Conservation (phyloP, 768 basidiomycete genomes). For the Boletellus ananas region DNA sequence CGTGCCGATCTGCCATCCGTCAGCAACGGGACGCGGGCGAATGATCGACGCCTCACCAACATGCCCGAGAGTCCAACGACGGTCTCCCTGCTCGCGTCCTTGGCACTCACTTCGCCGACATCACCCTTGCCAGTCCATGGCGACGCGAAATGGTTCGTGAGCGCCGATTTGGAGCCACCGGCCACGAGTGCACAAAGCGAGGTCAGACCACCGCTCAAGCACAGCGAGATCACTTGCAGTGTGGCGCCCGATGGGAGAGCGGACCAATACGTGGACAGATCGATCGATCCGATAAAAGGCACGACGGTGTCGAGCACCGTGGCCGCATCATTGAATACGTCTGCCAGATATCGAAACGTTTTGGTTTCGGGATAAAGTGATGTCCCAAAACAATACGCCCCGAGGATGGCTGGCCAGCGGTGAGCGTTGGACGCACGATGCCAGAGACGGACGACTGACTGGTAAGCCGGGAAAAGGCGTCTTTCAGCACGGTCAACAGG, state of each 20-base stretch:
- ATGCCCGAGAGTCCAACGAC: conserved; percentile 64
- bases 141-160: conserved; percentile 63
- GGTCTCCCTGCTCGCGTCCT: conserved; percentile 70
- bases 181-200: conserved; percentile 62
- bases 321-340: conserved; percentile 60
- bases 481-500: conserved; percentile 62
- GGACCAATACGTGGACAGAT: conserved; percentile 33
- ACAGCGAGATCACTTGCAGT: conserved; percentile 47
- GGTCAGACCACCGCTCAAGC: conserved; percentile 54
- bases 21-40: neutral
- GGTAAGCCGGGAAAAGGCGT: conserved; percentile 57
- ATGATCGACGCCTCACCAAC: conserved; percentile 44
- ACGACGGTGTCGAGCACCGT: conserved; percentile 59
- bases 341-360: conserved; percentile 62
- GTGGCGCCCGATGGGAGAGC: conserved; percentile 25
- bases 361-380: conserved; percentile 69
- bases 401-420: conserved; percentile 50
- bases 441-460: conserved; percentile 38
- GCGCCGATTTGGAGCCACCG: conserved; percentile 66
- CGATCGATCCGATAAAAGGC: conserved; percentile 43
- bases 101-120: conserved; percentile 68
- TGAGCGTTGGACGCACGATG: no score
- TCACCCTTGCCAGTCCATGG: conserved; percentile 51
- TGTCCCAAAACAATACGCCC: conserved; percentile 59
- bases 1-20: conserved; percentile 47